Evolutionary conservation across 495 filamentous ascomycete species (phyloP).

Genomic region (Terfezia boudieri): DNA sequence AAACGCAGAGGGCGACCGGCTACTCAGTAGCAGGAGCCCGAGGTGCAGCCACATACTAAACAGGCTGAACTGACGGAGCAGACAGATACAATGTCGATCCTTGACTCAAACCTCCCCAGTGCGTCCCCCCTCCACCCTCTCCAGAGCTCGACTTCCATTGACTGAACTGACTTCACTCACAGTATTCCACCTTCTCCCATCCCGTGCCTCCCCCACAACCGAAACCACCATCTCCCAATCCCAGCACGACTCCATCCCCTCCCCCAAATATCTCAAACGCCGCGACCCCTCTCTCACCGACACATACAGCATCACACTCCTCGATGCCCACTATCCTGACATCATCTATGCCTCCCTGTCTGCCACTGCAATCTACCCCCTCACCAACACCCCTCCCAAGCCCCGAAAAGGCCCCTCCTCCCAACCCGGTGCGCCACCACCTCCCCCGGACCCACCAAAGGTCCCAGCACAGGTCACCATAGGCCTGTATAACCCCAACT

Average conservation of each 20-base stretch:
- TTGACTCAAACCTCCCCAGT: constrained; percentile 90
- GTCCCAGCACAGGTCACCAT: constrained; percentile 61
- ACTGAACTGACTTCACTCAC: constrained; percentile 21
- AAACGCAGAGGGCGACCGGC: too few relatives aligned
- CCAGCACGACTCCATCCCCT: constrained; percentile 58
- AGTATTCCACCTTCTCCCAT: constrained; percentile 27
- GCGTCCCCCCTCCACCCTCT: constrained; percentile 12
- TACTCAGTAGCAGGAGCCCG: too few relatives aligned
- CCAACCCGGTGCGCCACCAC: constrained; percentile 29
- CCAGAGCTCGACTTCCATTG: constrained; percentile 16
- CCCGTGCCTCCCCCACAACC: constrained; percentile 35
- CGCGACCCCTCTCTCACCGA: constrained; percentile 50
- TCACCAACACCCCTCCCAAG: constrained; percentile 31
- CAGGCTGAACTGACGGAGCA: not conserved
- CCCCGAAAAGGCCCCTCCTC: constrained; percentile 27
- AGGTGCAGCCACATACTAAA: too few relatives aligned
- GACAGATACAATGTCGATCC: constrained; percentile 13
- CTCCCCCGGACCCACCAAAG: constrained; percentile 34
- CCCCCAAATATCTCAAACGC: constrained; percentile 53
- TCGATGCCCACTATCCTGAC: constrained; percentile 57
- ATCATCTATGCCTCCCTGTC: constrained; percentile 68
- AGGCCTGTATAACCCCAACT: constrained; percentile 88
- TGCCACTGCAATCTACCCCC: constrained; percentile 52
- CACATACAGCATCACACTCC: constrained; percentile 66
- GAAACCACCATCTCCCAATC: constrained; percentile 45